phyloP scores from a whole-genome alignment of 257 asterid genomes.

The Scutellaria barbata region DNA sequence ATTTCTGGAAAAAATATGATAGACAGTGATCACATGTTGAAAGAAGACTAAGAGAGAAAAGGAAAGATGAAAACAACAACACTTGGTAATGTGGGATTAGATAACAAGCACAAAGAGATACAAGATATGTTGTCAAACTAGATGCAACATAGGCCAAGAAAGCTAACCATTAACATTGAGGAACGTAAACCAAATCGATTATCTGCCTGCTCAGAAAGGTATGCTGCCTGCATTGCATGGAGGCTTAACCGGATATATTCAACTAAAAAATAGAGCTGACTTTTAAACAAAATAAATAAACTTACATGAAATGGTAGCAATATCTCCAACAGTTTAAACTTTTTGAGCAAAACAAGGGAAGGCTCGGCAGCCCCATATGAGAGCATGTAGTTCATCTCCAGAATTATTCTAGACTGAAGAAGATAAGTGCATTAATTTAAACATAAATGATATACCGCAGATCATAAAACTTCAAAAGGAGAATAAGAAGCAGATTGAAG shows the following conservation, averaged over 20 bases:
- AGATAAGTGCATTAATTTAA: slow-evolving; percentile 30
- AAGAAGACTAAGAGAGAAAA: slow-evolving; percentile 21
- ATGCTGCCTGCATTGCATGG: slow-evolving; percentile 62
- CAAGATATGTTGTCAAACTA: background rate
- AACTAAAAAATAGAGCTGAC: slow-evolving; percentile 22
- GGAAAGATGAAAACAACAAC: slow-evolving; percentile 9
- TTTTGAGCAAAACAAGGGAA: slow-evolving; percentile 73
- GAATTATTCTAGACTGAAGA: slow-evolving; percentile 68
- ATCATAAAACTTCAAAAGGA: background rate
- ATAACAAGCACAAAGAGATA: slow-evolving; percentile 22
- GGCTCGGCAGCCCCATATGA: slow-evolving; percentile 96
- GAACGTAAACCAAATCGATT: slow-evolving; percentile 47
- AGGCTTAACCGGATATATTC: slow-evolving; percentile 35
- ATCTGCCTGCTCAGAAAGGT: slow-evolving; percentile 60
- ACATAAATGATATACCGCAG: slow-evolving; percentile 24
- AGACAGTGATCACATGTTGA: slow-evolving; percentile 30
- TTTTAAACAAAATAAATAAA: slow-evolving; percentile 27
- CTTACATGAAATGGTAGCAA: slow-evolving; percentile 88
- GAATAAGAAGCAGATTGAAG: slow-evolving; percentile 12
- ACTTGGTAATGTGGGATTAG: slow-evolving; percentile 24
- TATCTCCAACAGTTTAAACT: slow-evolving; percentile 67
- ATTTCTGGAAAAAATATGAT: slow-evolving; percentile 57
- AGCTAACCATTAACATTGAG: slow-evolving; percentile 76
- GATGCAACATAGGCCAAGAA: slow-evolving; percentile 31
- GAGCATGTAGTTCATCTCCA: slow-evolving; percentile 90